Evolutionary conservation across 371 early-diverging fungal genomes (phyloP).

Genomic region (Rhizopus sp.): DNA sequence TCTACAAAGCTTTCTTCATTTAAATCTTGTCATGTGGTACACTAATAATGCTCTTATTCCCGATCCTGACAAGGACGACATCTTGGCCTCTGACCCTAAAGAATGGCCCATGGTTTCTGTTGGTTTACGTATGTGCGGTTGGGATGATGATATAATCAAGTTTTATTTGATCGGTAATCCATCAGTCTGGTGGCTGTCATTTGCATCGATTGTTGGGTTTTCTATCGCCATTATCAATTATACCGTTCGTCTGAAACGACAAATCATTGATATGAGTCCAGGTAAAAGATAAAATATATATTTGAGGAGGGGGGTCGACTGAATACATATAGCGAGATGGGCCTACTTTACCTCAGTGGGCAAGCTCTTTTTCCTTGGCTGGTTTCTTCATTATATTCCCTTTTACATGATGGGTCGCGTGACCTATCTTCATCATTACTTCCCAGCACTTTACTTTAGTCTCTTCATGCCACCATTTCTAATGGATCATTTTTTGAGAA

Average conservation of each 20-base stretch:
- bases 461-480: constrained; percentile 76
- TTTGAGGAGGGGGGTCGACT: too few relatives aligned
- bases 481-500: constrained; percentile 68
- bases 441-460: constrained; percentile 97
- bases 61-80: constrained; percentile 94
- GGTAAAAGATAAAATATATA: constrained; percentile 17
- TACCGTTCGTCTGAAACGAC: constrained; percentile 65
- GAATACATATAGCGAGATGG: constrained; percentile 38
- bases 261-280: constrained; percentile 58
- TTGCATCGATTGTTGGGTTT: constrained; percentile 62
- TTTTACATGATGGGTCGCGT: constrained; percentile 99
- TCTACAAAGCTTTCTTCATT: constrained; percentile 83
- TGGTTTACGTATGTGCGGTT: constrained; percentile 97
- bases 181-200: constrained; percentile 90
- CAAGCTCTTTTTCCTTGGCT: constrained; percentile 81
- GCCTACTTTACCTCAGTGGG: constrained; percentile 71
- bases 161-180: constrained; percentile 98
- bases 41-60: constrained; percentile 97
- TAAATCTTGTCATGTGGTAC: constrained; percentile 97
- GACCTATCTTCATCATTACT: constrained; percentile 98
- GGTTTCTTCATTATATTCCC: constrained; percentile 96
- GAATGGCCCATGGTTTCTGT: constrained; percentile 94
- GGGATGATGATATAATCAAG: constrained; percentile 89
- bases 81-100: constrained; percentile 84
- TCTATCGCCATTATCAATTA: constrained; percentile 44